Percentiles rank a stretch among this genome's conserved stretches.
These are phyloP conservation scores for Carpinus viminea DNA, from an alignment of 306 rosid genomes.

Conservation along the genomic window DNA sequence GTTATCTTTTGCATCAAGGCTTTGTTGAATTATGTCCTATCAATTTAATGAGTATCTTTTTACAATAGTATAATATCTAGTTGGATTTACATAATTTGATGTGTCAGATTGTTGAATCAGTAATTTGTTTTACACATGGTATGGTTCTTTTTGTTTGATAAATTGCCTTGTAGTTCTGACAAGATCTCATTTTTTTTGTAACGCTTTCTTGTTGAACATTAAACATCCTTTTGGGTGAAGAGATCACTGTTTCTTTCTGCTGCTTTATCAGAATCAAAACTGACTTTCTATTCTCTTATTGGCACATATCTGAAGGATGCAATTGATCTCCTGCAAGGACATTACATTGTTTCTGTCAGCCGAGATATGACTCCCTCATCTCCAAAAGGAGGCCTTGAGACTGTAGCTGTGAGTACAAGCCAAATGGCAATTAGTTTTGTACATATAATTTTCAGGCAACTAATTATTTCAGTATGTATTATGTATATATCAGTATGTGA, in stretches of 20 bases:
- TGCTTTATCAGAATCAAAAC: slow-evolving; percentile 10
- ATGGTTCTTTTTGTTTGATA: neutral
- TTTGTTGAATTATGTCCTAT: slow-evolving; percentile 13
- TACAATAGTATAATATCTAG: slow-evolving; percentile 11
- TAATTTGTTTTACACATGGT: neutral
- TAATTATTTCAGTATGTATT: slow-evolving; percentile 12
- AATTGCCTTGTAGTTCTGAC: neutral
- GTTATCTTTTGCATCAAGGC: slow-evolving; percentile 17
- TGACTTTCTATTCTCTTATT: slow-evolving; percentile 28
- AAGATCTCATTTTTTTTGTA: slow-evolving; percentile 7
- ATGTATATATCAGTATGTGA: slow-evolving; percentile 16
- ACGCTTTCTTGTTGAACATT: slow-evolving; percentile 7
- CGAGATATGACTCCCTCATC: slow-evolving; percentile 67
- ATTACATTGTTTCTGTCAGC: slow-evolving; percentile 82
- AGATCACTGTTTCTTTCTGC: slow-evolving; percentile 12
- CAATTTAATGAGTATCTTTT: slow-evolving; percentile 10
- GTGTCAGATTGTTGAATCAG: neutral
- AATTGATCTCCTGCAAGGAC: slow-evolving; percentile 97
- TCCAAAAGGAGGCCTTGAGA: slow-evolving; percentile 87
- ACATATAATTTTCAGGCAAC: slow-evolving; percentile 11
- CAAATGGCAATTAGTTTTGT: slow-evolving; percentile 11
- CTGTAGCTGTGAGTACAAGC: slow-evolving; percentile 80
- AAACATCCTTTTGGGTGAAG: slow-evolving; percentile 11
- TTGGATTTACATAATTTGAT: slow-evolving; percentile 9
- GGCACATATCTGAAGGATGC: slow-evolving; percentile 66